Conservation (phyloP, 176 grass and related monocot species). For the Oryza meyeriana region DNA sequence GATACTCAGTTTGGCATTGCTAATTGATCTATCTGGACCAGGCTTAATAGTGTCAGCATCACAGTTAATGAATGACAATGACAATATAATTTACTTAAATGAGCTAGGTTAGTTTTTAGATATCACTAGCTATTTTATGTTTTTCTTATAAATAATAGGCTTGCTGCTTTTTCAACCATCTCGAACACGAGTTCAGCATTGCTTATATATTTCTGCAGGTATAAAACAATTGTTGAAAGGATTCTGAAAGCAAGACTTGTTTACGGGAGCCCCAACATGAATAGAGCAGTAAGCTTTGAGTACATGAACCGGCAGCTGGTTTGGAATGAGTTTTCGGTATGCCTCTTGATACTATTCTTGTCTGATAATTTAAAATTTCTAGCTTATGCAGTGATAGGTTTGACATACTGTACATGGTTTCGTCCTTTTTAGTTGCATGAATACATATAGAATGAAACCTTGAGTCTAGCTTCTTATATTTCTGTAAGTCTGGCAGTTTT, state of each 20-base stretch:
- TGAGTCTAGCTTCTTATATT: not conserved
- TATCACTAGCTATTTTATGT: not conserved
- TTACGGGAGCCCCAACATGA: conserved; percentile 94
- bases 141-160: not conserved
- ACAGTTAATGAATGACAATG: not conserved
- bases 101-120: conserved; percentile 7
- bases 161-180: not conserved
- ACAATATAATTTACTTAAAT: conserved; percentile 8
- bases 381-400: conserved; percentile 7
- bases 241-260: conserved; percentile 92
- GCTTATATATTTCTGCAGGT: conserved; percentile 63
- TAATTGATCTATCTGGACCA: not conserved
- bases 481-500: not conserved
- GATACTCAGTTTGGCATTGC: not conserved
- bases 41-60: not conserved
- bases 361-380: conserved; percentile 6
- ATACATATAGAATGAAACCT: not conserved
- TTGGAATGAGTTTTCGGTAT: conserved; percentile 99
- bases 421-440: not conserved
- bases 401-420: not conserved
- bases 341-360: conserved; percentile 21
- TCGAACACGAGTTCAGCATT: not conserved
- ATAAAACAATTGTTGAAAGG: conserved; percentile 93
- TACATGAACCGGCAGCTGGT: conserved; percentile 99
- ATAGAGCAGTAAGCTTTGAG: conserved; percentile 96